phyloP scores from a whole-genome alignment of 2,329 filamentous ascomycete species.

The Colletotrichum cereale region DNA sequence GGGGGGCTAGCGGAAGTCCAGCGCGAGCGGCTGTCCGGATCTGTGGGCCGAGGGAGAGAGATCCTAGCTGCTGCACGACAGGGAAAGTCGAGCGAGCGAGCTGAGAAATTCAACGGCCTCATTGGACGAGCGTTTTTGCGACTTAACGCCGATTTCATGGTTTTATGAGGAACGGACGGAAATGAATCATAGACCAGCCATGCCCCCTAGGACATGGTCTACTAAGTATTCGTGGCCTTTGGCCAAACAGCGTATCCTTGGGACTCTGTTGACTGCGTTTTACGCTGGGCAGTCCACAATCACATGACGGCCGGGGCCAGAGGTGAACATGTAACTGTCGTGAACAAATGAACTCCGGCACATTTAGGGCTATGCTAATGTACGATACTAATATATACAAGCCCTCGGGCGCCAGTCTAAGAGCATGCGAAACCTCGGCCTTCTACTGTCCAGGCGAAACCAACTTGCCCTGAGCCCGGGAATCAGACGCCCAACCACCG shows the following conservation, averaged over 20 bases:
- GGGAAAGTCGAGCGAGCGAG: background rate
- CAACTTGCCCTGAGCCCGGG: constrained; percentile 82
- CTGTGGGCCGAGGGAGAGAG: constrained; percentile 13
- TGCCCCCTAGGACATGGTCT: no score
- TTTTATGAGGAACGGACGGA: constrained; percentile 10
- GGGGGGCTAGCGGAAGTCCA: constrained; percentile 13
- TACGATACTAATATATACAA: constrained; percentile 43
- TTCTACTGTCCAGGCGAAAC: constrained; percentile 90
- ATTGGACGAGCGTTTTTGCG: background rate
- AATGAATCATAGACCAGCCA: background rate
- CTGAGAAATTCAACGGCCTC: constrained; percentile 20
- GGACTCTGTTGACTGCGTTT: background rate
- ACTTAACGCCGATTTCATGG: constrained; percentile 22
- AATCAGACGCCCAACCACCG: constrained; percentile 87
- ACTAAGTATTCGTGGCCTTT: background rate
- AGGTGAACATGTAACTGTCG: background rate
- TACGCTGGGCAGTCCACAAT: background rate
- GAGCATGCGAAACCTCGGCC: constrained; percentile 31
- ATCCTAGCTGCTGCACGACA: constrained; percentile 12
- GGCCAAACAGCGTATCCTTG: no score
- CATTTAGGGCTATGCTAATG: constrained; percentile 41
- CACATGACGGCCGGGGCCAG: background rate
- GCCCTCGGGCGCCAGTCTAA: constrained; percentile 39
- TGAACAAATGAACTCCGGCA: constrained; percentile 36
- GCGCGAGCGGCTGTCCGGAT: constrained; percentile 14